Evolutionary conservation across 805 yeast genomes (phyloP).

Genomic region (Cyberlindnera meyerae): DNA sequence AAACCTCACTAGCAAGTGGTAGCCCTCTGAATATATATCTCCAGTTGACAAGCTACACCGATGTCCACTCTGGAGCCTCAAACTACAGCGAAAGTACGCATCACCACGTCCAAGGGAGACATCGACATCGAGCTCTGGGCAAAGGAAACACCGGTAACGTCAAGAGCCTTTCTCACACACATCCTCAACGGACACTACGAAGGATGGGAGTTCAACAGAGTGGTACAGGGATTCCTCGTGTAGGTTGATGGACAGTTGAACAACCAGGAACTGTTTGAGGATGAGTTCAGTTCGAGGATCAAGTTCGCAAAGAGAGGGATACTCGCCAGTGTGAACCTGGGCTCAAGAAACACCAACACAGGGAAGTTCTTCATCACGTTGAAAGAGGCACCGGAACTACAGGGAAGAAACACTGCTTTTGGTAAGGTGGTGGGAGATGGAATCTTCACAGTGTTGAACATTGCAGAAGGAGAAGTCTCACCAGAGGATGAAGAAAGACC

Average conservation of each 20-base stretch:
- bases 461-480: conserved; percentile 42
- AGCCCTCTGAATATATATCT: background rate
- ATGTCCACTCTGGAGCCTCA: conserved; percentile 40
- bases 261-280: conserved; percentile 22
- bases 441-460: conserved; percentile 46
- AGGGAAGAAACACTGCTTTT: conserved; percentile 41
- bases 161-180: conserved; percentile 43
- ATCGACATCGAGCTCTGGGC: conserved; percentile 65
- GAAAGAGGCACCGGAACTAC: conserved; percentile 40
- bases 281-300: conserved; percentile 50
- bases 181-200: conserved; percentile 41
- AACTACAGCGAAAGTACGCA: conserved; percentile 52
- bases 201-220: conserved; percentile 37
- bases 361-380: conserved; percentile 47
- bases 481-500: conserved; percentile 39
- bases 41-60: background rate
- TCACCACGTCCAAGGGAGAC: conserved; percentile 55
- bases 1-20: too few relatives aligned
- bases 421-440: conserved; percentile 58
- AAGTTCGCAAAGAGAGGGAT: conserved; percentile 49
- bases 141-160: conserved; percentile 52
- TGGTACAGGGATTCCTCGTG: conserved; percentile 32
- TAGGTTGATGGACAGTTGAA: conserved; percentile 32
- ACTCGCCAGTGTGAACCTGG: conserved; percentile 43
- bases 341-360: conserved; percentile 28